These are phyloP conservation scores for Irpex sp. DNA, from an alignment of 1,284 basidiomycete genomes.

Conservation along the genomic window DNA sequence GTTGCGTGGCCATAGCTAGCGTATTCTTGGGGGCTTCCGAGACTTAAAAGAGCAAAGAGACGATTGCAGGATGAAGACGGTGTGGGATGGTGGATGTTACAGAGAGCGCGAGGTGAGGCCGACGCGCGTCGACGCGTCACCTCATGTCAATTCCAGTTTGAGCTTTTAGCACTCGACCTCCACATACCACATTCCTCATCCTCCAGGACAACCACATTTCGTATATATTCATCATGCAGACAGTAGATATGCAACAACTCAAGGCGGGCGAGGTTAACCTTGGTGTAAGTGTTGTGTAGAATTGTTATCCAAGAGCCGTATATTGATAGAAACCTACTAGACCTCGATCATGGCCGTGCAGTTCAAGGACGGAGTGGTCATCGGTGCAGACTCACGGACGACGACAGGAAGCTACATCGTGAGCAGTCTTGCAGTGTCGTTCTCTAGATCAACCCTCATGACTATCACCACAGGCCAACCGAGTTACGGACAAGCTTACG, in stretches of 20 bases:
- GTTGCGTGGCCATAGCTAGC: slow-evolving; percentile 46
- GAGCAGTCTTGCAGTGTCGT: neutral
- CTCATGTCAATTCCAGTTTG: slow-evolving; percentile 18
- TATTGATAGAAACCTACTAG: slow-evolving; percentile 35
- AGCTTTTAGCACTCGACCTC: slow-evolving; percentile 24
- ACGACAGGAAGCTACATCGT: slow-evolving; percentile 97
- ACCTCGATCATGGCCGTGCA: slow-evolving; percentile 99
- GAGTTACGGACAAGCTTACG: slow-evolving; percentile 98
- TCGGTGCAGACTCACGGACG: slow-evolving; percentile 96
- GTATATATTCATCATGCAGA: slow-evolving; percentile 50
- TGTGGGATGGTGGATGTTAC: slow-evolving; percentile 18
- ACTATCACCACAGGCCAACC: slow-evolving; percentile 69
- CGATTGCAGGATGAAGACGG: slow-evolving; percentile 14
- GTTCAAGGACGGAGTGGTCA: slow-evolving; percentile 92
- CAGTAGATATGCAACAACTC: slow-evolving; percentile 71
- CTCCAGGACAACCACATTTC: slow-evolving; percentile 10
- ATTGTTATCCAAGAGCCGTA: neutral
- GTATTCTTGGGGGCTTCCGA: neutral
- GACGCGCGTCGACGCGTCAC: slow-evolving; percentile 60
- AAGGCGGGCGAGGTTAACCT: slow-evolving; percentile 94
- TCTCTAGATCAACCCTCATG: too few species aligned
- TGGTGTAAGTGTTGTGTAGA: slow-evolving; percentile 60
- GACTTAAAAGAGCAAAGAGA: too few species aligned
- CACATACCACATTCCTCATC: slow-evolving; percentile 14
- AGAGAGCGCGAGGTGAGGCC: slow-evolving; percentile 16